A percentile compares a stretch with the other conserved stretches of the same genome.
These are phyloP conservation scores for Waltergamsia citrina DNA, from an alignment of 2,329 filamentous ascomycete genomes.

Conservation along the genomic window DNA sequence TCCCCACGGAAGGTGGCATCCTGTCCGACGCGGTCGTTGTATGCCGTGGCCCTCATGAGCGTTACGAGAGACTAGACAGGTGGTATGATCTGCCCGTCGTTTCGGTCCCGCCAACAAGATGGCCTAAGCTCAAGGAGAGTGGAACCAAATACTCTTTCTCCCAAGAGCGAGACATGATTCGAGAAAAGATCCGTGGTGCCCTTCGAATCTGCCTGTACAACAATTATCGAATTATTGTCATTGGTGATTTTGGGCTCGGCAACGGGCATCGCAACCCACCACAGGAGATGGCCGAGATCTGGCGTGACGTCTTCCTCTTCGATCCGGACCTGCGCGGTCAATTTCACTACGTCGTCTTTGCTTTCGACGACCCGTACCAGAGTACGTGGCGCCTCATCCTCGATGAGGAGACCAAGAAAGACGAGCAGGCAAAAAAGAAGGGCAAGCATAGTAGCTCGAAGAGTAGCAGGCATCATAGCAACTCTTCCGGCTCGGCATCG, in stretches of 20 bases:
- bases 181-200: conserved; percentile 62
- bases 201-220: conserved; percentile 59
- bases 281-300: conserved; percentile 54
- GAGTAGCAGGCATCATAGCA: conserved; percentile 12
- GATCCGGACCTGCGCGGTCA: conserved; percentile 53
- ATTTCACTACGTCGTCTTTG: conserved; percentile 53
- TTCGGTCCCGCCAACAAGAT: conserved; percentile 61
- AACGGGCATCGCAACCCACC: conserved; percentile 56
- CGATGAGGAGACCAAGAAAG: conserved; percentile 46
- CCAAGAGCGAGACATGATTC: conserved; percentile 61
- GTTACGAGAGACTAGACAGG: conserved; percentile 45
- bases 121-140: conserved; percentile 57
- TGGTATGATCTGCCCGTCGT: conserved; percentile 61
- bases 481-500: conserved; percentile 15
- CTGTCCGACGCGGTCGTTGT: conserved; percentile 64
- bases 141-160: conserved; percentile 64
- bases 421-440: conserved; percentile 21
- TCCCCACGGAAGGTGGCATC: conserved; percentile 60
- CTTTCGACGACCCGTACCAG: conserved; percentile 49
- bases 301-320: conserved; percentile 55
- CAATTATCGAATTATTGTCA: conserved; percentile 45
- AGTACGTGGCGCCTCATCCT: conserved; percentile 43
- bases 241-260: conserved; percentile 57
- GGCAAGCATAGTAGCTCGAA: conserved; percentile 15
- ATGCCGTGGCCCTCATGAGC: conserved; percentile 60